phyloP scores from a whole-genome alignment of 2,329 filamentous ascomycete genomes.

The Cladorrhinum sp. region DNA sequence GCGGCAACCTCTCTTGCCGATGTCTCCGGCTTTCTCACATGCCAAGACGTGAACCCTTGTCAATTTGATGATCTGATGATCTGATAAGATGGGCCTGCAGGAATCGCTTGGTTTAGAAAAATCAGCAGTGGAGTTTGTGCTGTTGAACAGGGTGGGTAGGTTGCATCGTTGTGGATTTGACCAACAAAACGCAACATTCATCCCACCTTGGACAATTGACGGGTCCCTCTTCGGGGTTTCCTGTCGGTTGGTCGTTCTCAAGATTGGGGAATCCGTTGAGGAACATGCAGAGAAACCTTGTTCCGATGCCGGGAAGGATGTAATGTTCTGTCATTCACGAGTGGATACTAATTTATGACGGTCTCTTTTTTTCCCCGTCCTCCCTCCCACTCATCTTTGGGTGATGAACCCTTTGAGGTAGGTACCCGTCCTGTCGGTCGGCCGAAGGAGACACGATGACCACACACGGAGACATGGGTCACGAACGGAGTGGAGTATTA shows the following conservation, averaged over 20 bases:
- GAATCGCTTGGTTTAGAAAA: not conserved
- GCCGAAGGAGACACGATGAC: too few relatives aligned
- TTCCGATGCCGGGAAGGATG: constrained; percentile 15
- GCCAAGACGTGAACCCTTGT: not conserved
- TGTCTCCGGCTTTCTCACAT: not conserved
- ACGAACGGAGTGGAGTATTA: not conserved
- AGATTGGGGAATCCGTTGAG: too few relatives aligned
- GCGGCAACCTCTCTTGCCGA: not conserved
- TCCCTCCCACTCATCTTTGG: too few relatives aligned
- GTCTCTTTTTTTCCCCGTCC: too few relatives aligned
- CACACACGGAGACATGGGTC: not conserved
- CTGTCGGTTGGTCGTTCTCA: too few relatives aligned
- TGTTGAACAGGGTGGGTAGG: too few relatives aligned
- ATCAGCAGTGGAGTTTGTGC: not conserved
- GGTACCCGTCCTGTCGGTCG: too few relatives aligned
- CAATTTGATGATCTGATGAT: constrained; percentile 24
- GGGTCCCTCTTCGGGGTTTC: too few relatives aligned
- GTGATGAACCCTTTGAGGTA: too few relatives aligned
- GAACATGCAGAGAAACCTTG: not conserved
- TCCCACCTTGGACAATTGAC: too few relatives aligned
- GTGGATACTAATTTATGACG: not conserved
- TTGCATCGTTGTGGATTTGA: not conserved
- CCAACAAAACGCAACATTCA: not conserved
- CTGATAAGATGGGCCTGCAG: constrained; percentile 30
- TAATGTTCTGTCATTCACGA: not conserved